Evolutionary conservation across 1,139 yeast genomes (phyloP).

Genomic region (Sporopachydermia cereana): DNA sequence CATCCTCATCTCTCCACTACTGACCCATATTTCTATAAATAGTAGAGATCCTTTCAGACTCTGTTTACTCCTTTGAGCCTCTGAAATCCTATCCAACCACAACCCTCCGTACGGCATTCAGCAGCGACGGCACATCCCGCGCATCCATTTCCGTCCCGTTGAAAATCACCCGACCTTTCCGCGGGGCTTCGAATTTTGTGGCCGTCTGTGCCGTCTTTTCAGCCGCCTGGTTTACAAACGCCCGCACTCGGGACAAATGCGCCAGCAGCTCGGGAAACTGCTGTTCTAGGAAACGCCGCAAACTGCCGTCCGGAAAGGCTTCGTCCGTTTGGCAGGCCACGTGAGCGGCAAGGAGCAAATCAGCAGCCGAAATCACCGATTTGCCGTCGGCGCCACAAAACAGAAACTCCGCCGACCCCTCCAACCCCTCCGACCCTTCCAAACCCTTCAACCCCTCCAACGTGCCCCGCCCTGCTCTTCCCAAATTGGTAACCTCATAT

Average conservation of each 20-base stretch:
- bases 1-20: too few species aligned
- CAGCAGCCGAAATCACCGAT: constrained; percentile 13
- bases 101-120: constrained; percentile 6
- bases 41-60: too few species aligned
- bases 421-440: background rate
- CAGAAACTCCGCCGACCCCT: constrained; percentile 6
- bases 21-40: too few species aligned
- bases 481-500: constrained; percentile 7
- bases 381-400: too few species aligned
- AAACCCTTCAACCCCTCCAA: background rate
- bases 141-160: constrained; percentile 8
- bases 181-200: background rate
- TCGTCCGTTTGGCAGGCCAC: constrained; percentile 14
- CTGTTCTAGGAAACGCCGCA: constrained; percentile 14
- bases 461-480: background rate
- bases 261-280: constrained; percentile 14
- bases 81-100: too few species aligned
- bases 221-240: too few species aligned
- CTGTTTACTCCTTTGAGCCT: too few species aligned
- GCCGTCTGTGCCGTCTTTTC: background rate
- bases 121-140: constrained; percentile 8
- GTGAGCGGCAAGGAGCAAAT: constrained; percentile 19
- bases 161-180: constrained; percentile 5
- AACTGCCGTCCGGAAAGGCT: constrained; percentile 15
- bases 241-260: background rate